Evolutionary conservation across 208 protist genomes (phyloP), one percentile per base, ranked within the genome.

Genomic region (Leishmania gerbilli): DNA sequence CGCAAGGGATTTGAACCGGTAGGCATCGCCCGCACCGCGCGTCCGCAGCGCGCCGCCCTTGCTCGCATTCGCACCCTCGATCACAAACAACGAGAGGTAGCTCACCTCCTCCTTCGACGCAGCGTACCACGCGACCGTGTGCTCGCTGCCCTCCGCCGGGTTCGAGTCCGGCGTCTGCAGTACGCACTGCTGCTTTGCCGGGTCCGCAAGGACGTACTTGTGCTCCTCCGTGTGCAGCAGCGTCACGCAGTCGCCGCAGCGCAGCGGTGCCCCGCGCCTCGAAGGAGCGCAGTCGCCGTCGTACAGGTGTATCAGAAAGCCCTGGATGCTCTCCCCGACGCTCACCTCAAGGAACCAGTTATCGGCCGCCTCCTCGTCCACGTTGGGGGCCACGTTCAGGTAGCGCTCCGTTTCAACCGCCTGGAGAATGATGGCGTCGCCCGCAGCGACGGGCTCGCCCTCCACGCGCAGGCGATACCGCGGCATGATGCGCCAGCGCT

Each of bases 401-500:
- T 85, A 91, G 19, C 79, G 81, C 47, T 85, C 88, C 2, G 76
- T 83, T n/a, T 79, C 81, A 0, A 72, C 60, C 34, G 87, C 85
- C 79, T 94, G 90, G 17, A 94, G 83, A 58, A 90, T 65, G 24
- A 94, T 83, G 17, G 84, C 81, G 72, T 94, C 90, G 1, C 88
- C 88, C 47, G 89, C 88, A 11, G 74, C 79, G 5, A 94, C 90
- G 9, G 81, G 87, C 82, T 94, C 90, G 1, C 90, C 90, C 77
- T 94, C 90, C 2, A 90, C 88, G 13, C 90, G 86, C 71, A 94
- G 87, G 0, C 87, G 84, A 79, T 92, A 92, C 49, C 90, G 84
- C 80, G 90, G 88, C 87, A 91, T 91, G n/a, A 94, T 83, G 74
- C 90, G 88, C 89, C 91, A 91, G 47, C 86, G 85, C 68, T 92